Conservation (phyloP, 108 stramenopile genomes). For the Ochromonas danica region DNA sequence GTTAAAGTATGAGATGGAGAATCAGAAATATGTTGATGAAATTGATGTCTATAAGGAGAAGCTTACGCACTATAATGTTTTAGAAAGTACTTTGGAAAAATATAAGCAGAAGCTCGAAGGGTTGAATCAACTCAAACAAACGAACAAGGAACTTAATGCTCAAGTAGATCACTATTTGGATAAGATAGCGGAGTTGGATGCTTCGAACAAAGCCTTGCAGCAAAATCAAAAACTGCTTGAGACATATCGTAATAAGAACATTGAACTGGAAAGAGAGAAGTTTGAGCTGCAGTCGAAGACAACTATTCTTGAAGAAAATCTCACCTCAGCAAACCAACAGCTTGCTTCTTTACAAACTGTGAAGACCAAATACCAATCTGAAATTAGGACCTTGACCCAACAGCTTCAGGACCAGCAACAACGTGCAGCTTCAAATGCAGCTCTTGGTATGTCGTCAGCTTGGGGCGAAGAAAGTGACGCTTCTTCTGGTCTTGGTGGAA, state of each 20-base stretch:
- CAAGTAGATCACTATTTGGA: constrained; percentile 7
- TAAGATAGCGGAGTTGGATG: neutral
- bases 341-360: no score
- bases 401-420: no score
- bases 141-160: constrained; percentile 29
- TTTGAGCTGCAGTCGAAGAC: constrained; percentile 13
- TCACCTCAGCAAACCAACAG: no score
- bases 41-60: neutral
- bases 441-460: no score
- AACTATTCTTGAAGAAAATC: no score
- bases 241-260: neutral
- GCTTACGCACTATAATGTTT: neutral
- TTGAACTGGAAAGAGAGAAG: constrained; percentile 6
- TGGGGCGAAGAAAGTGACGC: no score
- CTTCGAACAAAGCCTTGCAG: neutral
- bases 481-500: no score
- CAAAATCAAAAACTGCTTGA: neutral
- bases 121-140: neutral
- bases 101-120: constrained; percentile 18
- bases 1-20: constrained; percentile 1
- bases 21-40: neutral
- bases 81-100: neutral
- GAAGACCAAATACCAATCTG: no score
- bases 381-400: no score
- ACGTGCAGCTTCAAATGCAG: no score